Base-by-base conservation (phyloP, 129 eudicot genomes). In the Calendula officinalis region DNA sequence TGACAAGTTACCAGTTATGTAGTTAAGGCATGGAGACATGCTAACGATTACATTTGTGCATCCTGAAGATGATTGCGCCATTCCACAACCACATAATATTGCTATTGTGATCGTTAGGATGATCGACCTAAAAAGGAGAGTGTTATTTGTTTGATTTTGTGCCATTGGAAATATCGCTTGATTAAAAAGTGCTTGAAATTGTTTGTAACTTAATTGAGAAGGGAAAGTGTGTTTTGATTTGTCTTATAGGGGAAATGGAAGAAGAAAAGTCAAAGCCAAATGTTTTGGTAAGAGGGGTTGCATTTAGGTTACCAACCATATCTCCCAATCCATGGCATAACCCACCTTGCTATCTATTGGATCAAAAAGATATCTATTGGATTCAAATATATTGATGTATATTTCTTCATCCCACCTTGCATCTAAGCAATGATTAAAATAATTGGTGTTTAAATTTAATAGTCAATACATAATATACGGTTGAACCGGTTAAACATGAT, bases 31-130 rank as follows among this genome's bases (percentile, higher is more conserved):
- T 45, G 16, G 50, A 9, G 50, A 45, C 15, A 89, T 27, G 78
- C 82, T 89, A 34, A 89, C 73, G 32, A 89, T 69, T 58, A 74
- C 89, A 34, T 67, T 80, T 3, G 80, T 80, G 68, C 94, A 89
- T 15, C 75, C 80, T 33, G 75, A 66, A 37, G 91, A 77, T 15
- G 91, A 81, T 66, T 88, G 92, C 9, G 89, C 84, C 41, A 52
- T 61, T 30, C 70, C 77, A 52, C 69, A 74, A 4, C 75, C 56
- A 82, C 77, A 88, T 56, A 84, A 49, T 55, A 72, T 12, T 15
- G 77, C 63, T 11, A 66, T 56, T 15, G 67, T 55, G 67, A 63
- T 52, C n/a, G 64, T 77, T n/a, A 81, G 15, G 34, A 68, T 37
- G 43, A 70, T 58, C 2, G 60, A 30, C 8, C 64, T 73, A 12